Evolutionary conservation across 73 alveolate genomes (phyloP), one percentile per base, ranked within the genome.

Genomic region (Stentor coeruleus): DNA sequence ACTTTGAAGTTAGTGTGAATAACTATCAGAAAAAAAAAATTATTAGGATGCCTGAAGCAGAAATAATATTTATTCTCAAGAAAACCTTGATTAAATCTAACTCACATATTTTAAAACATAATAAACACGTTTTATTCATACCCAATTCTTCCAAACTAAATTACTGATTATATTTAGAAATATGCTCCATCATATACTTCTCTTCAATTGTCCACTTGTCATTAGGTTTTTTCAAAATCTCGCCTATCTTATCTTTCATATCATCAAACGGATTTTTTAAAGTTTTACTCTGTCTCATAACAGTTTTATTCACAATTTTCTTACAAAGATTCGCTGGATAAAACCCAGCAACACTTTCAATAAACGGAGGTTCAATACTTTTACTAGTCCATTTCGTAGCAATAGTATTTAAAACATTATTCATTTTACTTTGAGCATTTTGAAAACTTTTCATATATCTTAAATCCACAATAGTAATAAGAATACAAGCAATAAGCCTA

Each of bases 341-440:
- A 81, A 60, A 87, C 28, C 91, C 91, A 33, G 97, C 92, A 77
- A 95, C 91, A 6, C 92, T 85, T 76, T 95, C 98, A 58, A 95
- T 89, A 89, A 86, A 92, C 15, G 99, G 99, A 3, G 99, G 99
- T 76, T 49, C 66, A 20, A 6, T 49, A 20, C 66, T 20, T 49
- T 49, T 49, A 11, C 66, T 20, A 11, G 66, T 49, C 66, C 66
- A 49, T 11, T 20, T 6, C 6, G 28, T 49, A 6, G 66, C 66
- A 49, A 49, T 6, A 11, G 20, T 6, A 20, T 49, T 49, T 49
- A 49, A 49, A 49, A 6, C 66, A 11, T 6, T 49, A 49, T 49
- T 49, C 20, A 49, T 11, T 20, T 49, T 49, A 20, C 20, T 49
- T 49, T 49, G 66, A 6, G 20, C 66, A 20, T 49, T 49, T 49